Evolutionary conservation across 176 grass and related monocot genomes (phyloP).

Genomic region (sorghum (Sorghum bicolor)): Sorghum_bicolor_NCBIv3 NC_012871.2:46998001-46998500

Average conservation of each 20-base stretch:
- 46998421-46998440: background rate
- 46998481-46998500: background rate
- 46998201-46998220: background rate
- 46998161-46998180: background rate
- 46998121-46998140: no score
- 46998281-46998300: background rate
- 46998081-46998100: background rate
- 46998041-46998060: no score
- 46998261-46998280: background rate
- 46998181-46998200: background rate
- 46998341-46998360: background rate
- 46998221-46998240: background rate
- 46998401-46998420: background rate
- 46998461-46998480: background rate
- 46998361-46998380: background rate
- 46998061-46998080: no score
- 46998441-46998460: conserved; percentile 14
- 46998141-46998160: background rate
- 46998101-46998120: background rate
- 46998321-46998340: no score
- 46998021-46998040: no score
- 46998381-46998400: background rate
- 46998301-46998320: background rate
- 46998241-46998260: background rate
- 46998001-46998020: no score